Conservation (phyloP, 139 green algal genomes). For the Zygnema cylindricum region DNA sequence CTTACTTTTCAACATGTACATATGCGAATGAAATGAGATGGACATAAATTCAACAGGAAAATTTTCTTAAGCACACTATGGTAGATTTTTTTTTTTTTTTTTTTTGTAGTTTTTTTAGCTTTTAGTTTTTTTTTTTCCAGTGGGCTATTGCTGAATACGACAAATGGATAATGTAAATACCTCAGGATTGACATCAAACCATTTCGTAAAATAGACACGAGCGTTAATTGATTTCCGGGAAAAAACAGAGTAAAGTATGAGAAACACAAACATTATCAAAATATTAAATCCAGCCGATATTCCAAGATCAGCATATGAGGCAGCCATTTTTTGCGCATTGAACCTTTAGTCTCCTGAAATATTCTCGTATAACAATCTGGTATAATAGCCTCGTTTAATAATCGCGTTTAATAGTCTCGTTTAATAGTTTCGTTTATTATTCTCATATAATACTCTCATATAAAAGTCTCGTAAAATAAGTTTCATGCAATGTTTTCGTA, state of each 20-base stretch:
- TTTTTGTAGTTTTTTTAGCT: not conserved
- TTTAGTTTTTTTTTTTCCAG: not conserved
- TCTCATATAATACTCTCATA: too few relatives aligned
- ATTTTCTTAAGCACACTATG: not conserved
- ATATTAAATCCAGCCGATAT: constrained; percentile 44
- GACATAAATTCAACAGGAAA: not conserved
- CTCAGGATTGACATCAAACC: constrained; percentile 48
- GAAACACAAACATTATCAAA: constrained; percentile 9
- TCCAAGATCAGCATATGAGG: constrained; percentile 9
- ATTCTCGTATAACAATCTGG: too few relatives aligned
- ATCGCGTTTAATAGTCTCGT: too few relatives aligned
- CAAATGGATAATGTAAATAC: not conserved
- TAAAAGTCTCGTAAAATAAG: too few relatives aligned
- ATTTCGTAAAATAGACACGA: constrained; percentile 53
- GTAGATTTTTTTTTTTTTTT: not conserved
- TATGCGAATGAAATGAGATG: too few relatives aligned
- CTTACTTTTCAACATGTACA: too few relatives aligned
- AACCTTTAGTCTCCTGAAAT: too few relatives aligned
- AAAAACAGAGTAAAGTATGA: constrained; percentile 38
- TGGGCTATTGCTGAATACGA: not conserved
- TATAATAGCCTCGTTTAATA: too few relatives aligned
- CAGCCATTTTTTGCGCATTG: too few relatives aligned
- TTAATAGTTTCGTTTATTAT: too few relatives aligned
- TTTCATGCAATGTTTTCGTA: too few relatives aligned
- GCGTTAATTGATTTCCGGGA: constrained; percentile 39